phyloP scores from a whole-genome alignment of 2,329 filamentous ascomycete species.

The Penicillium occitanis region DNA sequence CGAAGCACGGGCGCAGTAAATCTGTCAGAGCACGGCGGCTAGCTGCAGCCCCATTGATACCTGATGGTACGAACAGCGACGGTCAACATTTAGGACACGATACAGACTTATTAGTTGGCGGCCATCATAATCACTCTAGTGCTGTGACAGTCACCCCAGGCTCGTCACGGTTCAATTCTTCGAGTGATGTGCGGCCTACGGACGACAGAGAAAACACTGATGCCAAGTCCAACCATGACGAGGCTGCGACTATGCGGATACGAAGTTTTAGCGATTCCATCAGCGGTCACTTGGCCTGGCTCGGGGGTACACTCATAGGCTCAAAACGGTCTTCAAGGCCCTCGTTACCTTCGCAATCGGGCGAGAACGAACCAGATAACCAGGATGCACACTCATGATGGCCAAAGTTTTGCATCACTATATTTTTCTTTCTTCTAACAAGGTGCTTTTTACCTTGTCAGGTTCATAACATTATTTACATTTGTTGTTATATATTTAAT shows the following conservation, averaged over 20 bases:
- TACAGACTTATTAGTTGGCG: slow-evolving; percentile 24
- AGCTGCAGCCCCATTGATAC: slow-evolving; percentile 14
- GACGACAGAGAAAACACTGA: slow-evolving; percentile 4
- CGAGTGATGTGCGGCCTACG: slow-evolving; percentile 10
- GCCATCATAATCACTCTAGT: slow-evolving; percentile 20
- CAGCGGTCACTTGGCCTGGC: slow-evolving; percentile 38
- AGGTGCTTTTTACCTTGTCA: neutral
- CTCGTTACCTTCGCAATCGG: neutral
- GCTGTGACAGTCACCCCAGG: slow-evolving; percentile 19
- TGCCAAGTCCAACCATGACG: slow-evolving; percentile 24
- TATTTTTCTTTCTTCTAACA: neutral
- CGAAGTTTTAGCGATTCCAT: slow-evolving; percentile 42
- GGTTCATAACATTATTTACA: neutral
- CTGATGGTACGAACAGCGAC: slow-evolving; percentile 21
- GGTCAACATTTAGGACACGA: slow-evolving; percentile 25
- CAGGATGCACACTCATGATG: neutral
- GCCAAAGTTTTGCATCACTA: neutral
- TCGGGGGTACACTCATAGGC: slow-evolving; percentile 35
- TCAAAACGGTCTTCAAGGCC: slow-evolving; percentile 8
- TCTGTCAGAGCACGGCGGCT: slow-evolving; percentile 10
- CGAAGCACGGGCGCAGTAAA: slow-evolving; percentile 32
- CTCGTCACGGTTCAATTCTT: slow-evolving; percentile 19
- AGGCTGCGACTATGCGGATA: slow-evolving; percentile 28
- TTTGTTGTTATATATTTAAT: slow-evolving; percentile 18
- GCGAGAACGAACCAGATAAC: neutral